Percentiles rank a stretch among this genome's conserved stretches.
phyloP scores from a whole-genome alignment of 106 monocot species.

The Dactylorhiza incarnata region DNA sequence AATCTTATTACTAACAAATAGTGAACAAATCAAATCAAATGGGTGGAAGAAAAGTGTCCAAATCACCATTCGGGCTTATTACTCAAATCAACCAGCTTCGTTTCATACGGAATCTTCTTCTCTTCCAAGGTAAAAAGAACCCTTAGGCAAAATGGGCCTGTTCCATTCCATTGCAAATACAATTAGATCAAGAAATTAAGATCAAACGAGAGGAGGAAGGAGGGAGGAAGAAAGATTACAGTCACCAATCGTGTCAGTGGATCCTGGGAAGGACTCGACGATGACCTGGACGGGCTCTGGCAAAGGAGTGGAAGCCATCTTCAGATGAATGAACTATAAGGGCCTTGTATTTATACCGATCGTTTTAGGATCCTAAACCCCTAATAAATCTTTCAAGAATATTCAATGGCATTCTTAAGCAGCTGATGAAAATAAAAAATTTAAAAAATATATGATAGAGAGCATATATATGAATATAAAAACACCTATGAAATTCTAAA shows the following conservation, averaged over 20 bases:
- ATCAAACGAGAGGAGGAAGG: neutral
- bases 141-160: conserved; percentile 77
- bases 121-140: conserved; percentile 84
- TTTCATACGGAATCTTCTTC: conserved; percentile 75
- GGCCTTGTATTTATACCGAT: too few relatives aligned
- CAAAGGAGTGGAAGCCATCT: conserved; percentile 10
- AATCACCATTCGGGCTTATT: conserved; percentile 76
- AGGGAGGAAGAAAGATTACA: conserved; percentile 15
- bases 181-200: neutral
- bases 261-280: conserved; percentile 37
- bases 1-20: neutral
- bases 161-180: neutral
- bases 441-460: too few relatives aligned
- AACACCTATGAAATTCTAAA: too few relatives aligned
- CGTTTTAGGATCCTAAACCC: too few relatives aligned
- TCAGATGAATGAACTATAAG: too few relatives aligned
- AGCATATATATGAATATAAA: too few relatives aligned
- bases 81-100: conserved; percentile 57
- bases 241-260: conserved; percentile 36
- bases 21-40: neutral
- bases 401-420: too few relatives aligned
- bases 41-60: neutral
- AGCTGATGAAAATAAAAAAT: too few relatives aligned
- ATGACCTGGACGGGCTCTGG: conserved; percentile 33
- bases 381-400: too few relatives aligned